These are phyloP conservation scores for Aspergillus pseudoviridinutans DNA, from an alignment of 2,329 filamentous ascomycete genomes.

Conservation along the genomic window DNA sequence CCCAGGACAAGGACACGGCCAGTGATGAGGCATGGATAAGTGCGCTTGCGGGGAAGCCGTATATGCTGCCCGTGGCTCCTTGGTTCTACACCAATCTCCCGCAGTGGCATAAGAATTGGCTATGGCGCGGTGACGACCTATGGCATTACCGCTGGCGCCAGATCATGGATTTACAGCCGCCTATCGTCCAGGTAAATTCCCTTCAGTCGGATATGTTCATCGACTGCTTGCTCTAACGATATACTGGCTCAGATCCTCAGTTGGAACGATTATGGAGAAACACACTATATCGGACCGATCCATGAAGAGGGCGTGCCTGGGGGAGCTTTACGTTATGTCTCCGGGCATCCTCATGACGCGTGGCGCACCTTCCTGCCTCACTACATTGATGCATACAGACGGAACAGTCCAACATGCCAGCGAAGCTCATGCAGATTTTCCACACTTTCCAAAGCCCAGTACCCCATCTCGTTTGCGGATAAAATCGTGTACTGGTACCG, in stretches of 20 bases:
- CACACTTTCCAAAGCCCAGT: constrained; percentile 1
- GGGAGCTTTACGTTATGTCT: constrained; percentile 37
- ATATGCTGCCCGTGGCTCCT: constrained; percentile 56
- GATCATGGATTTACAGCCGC: constrained; percentile 47
- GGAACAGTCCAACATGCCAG: constrained; percentile 3
- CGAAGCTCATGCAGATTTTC: background rate
- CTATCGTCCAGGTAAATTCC: constrained; percentile 43
- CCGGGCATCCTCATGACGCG: constrained; percentile 22
- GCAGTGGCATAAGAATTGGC: constrained; percentile 58
- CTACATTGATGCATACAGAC: constrained; percentile 33
- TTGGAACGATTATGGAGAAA: constrained; percentile 61
- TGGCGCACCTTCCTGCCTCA: constrained; percentile 31
- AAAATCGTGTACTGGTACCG: constrained; percentile 35
- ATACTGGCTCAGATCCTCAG: constrained; percentile 45
- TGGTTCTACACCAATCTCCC: constrained; percentile 58
- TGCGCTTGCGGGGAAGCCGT: constrained; percentile 36
- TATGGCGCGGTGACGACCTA: constrained; percentile 58
- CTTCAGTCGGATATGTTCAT: background rate
- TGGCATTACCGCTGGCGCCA: constrained; percentile 60
- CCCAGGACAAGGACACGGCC: constrained; percentile 34
- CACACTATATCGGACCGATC: constrained; percentile 54
- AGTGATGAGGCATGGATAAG: constrained; percentile 41
- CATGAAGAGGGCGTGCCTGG: constrained; percentile 46
- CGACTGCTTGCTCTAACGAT: background rate
- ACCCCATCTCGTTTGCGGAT: constrained; percentile 19